phyloP scores from a whole-genome alignment of 2,329 filamentous ascomycete species.

The Fusarium chlamydosporum region DNA sequence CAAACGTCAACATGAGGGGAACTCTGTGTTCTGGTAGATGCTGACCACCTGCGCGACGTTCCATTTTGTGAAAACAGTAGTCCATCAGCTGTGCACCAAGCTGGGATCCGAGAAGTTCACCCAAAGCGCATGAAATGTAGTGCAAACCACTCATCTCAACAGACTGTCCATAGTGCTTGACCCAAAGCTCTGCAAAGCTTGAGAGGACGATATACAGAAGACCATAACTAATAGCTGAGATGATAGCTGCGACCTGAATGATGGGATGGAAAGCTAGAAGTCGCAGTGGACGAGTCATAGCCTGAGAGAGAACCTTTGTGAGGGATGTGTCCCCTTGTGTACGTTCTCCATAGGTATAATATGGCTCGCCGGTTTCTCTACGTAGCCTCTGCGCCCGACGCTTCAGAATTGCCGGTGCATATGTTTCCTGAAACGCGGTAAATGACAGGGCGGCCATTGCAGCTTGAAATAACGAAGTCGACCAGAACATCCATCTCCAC shows the following conservation, averaged over 20 bases:
- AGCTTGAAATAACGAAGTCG: slow-evolving; percentile 59
- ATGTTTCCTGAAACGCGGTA: slow-evolving; percentile 58
- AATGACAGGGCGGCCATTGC: slow-evolving; percentile 55
- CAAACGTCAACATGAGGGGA: slow-evolving; percentile 54
- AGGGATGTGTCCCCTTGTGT: slow-evolving; percentile 51
- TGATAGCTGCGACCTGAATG: slow-evolving; percentile 68
- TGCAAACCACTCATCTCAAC: slow-evolving; percentile 73
- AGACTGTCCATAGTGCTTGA: slow-evolving; percentile 66
- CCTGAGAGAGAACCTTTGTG: slow-evolving; percentile 49
- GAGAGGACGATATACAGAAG: slow-evolving; percentile 74
- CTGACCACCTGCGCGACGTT: slow-evolving; percentile 22
- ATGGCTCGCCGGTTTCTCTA: slow-evolving; percentile 50
- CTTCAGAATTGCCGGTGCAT: slow-evolving; percentile 55
- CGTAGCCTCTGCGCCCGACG: slow-evolving; percentile 54
- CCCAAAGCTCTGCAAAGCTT: slow-evolving; percentile 73
- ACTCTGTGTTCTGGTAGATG: slow-evolving; percentile 48
- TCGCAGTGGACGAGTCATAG: slow-evolving; percentile 68
- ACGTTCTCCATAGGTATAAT: slow-evolving; percentile 57
- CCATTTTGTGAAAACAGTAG: slow-evolving; percentile 51
- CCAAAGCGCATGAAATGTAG: slow-evolving; percentile 73
- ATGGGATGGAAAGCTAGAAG: slow-evolving; percentile 72
- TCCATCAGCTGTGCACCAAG: slow-evolving; percentile 62
- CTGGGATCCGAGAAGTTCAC: slow-evolving; percentile 71
- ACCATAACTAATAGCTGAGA: slow-evolving; percentile 72
- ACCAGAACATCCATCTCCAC: slow-evolving; percentile 65